A percentile compares a stretch with the other conserved stretches of the same genome.
Conservation (phyloP, 495 filamentous ascomycete genomes). For the Haplographium delicatum region DNA sequence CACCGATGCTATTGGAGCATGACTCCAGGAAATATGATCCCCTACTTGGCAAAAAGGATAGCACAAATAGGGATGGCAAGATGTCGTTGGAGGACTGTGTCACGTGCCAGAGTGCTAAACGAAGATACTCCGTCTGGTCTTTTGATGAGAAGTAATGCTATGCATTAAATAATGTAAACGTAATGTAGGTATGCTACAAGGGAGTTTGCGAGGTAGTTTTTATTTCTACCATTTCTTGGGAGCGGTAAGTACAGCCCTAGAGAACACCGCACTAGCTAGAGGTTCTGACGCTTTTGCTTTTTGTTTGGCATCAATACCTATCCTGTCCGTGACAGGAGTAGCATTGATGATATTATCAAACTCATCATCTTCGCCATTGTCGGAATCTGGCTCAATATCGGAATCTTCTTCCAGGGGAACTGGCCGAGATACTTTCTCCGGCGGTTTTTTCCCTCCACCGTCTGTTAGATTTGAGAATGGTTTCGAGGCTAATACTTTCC, state of each 20-base stretch:
- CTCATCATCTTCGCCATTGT: conserved; percentile 59
- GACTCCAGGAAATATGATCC: too few relatives aligned
- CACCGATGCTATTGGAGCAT: too few relatives aligned
- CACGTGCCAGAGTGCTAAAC: too few relatives aligned
- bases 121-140: too few relatives aligned
- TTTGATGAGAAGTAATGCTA: too few relatives aligned
- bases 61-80: too few relatives aligned
- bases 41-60: too few relatives aligned
- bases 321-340: conserved; percentile 75
- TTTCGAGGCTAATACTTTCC: conserved; percentile 78
- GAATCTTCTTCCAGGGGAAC: conserved; percentile 53
- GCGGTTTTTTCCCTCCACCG: conserved; percentile 42
- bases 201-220: too few relatives aligned
- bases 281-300: conserved; percentile 22
- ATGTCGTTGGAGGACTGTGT: too few relatives aligned
- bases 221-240: conserved; percentile 58
- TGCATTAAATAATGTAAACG: too few relatives aligned
- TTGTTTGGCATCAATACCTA: conserved; percentile 55
- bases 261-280: conserved; percentile 51
- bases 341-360: conserved; percentile 93
- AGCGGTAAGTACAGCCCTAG: conserved; percentile 53
- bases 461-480: conserved; percentile 66
- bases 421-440: conserved; percentile 53
- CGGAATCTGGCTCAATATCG: conserved; percentile 68
- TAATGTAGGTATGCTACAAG: too few relatives aligned